Base-by-base conservation (phyloP, 2,329 filamentous ascomycete genomes). In the Colletotrichum viniferum region DNA sequence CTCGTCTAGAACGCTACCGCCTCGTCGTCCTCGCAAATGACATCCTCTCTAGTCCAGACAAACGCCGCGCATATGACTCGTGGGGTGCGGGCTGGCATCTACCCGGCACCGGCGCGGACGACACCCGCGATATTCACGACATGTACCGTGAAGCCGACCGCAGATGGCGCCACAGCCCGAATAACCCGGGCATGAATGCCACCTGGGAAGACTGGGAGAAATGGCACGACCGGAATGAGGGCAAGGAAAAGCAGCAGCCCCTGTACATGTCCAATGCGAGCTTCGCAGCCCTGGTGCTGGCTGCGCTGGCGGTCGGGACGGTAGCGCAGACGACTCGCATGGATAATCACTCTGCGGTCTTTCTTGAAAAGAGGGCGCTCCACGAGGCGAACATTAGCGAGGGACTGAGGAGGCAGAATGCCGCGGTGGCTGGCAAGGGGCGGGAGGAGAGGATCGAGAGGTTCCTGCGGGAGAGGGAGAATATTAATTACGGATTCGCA, bases 201-300 rank as follows among this genome's bases (percentile, higher is more conserved):
- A 98, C 97, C 0, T 99, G 97, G 97, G 97, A 99, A 83, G 97
- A 99, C 83, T 98, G 96, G 96, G 95, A 98, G 86, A 89, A 89
- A 60, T 98, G 94, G 93, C 90, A 94, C 79, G 87, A 91, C 38
- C 83, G 88, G 83, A 83, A 87, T 81, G 83, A 88, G 64, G 86
- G 88, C 79, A 81, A 80, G 80, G 83, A 83, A 77, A 86, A 84
- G 30, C 90, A 91, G 79, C 85, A 88, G 77, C 90, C 90, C 0
- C 79, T 92, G 68, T 94, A 92, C 84, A 92, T 96, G 85, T 94
- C 94, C 74, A 98, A 98, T 81, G 91, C 92, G 56, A 89, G 92
- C 14, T 98, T 98, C 81, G 90, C 93, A 9, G 87, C 91, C 7
- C 84, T 98, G n/a, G 86, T 98, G 4, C 86, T 95, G 34, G 84